Conservation (phyloP, 164 flowering plant genomes). For the Taxillus chinensis region DNA sequence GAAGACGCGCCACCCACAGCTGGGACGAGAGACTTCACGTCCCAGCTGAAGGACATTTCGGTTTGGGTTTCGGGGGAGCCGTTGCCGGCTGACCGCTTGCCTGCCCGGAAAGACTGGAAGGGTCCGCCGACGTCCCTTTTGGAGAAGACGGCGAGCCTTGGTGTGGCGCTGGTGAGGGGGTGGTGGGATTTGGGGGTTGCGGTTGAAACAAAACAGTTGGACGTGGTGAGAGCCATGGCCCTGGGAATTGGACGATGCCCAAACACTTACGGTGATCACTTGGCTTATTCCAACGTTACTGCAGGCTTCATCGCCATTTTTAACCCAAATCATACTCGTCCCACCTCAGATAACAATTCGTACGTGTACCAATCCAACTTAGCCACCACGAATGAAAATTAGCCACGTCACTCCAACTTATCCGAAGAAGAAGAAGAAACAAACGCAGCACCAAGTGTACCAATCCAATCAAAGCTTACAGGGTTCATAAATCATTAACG, state of each 20-base stretch:
- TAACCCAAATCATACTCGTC: too few species aligned
- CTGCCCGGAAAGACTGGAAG: constrained; percentile 23
- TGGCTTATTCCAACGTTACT: too few species aligned
- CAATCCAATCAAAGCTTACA: too few species aligned
- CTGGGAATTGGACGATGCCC: too few species aligned
- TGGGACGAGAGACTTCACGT: constrained; percentile 61
- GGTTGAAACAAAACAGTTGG: constrained; percentile 51
- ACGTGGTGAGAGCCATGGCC: constrained; percentile 62
- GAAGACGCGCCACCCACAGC: constrained; percentile 31
- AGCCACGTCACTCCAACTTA: constrained; percentile 32
- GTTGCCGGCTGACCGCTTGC: constrained; percentile 20
- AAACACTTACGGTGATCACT: too few species aligned
- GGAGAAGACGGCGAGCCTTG: constrained; percentile 26
- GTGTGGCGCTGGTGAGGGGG: constrained; percentile 11
- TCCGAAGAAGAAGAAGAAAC: constrained; percentile 18
- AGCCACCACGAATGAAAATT: constrained; percentile 21
- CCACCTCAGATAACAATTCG: too few species aligned
- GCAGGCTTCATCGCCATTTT: too few species aligned
- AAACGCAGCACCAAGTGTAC: too few species aligned
- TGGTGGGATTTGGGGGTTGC: constrained; percentile 29
- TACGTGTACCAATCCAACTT: too few species aligned
- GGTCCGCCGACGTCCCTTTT: constrained; percentile 24
- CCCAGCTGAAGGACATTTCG: constrained; percentile 26
- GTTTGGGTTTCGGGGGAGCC: constrained; percentile 10
- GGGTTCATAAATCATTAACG: too few species aligned